Conservation (phyloP, 257 asterid genomes). For the Lycium barbarum region DNA sequence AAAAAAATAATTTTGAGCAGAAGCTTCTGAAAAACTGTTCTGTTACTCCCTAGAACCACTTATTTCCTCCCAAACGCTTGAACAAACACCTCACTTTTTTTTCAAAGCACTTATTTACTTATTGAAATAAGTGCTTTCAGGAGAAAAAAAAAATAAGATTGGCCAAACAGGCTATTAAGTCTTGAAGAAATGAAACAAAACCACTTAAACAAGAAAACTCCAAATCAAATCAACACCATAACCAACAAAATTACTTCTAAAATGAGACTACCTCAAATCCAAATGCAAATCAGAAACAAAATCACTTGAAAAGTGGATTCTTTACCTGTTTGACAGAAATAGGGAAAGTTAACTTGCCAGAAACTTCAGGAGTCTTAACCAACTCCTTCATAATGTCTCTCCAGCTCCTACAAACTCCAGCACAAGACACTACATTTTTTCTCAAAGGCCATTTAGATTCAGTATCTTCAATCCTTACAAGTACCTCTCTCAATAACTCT, state of each 20-base stretch:
- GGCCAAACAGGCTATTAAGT: too few relatives aligned
- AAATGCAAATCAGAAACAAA: background rate
- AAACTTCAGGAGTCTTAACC: slow-evolving; percentile 67
- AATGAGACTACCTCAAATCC: background rate
- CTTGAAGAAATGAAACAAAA: too few relatives aligned
- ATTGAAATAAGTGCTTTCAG: too few relatives aligned
- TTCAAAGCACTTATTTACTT: too few relatives aligned
- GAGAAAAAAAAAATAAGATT: too few relatives aligned
- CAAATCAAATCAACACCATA: background rate
- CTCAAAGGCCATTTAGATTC: slow-evolving; percentile 80
- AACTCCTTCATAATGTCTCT: slow-evolving; percentile 83
- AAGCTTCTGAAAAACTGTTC: too few relatives aligned
- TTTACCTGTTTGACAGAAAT: slow-evolving; percentile 80
- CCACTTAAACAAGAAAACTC: slow-evolving; percentile 8
- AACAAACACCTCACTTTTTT: too few relatives aligned
- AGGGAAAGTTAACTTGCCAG: slow-evolving; percentile 84
- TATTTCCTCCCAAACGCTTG: too few relatives aligned
- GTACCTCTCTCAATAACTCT: slow-evolving; percentile 78
- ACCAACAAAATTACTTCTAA: background rate
- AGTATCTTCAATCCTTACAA: slow-evolving; percentile 66
- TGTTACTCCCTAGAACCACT: too few relatives aligned
- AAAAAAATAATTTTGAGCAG: too few relatives aligned
- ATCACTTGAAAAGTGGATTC: slow-evolving; percentile 21
- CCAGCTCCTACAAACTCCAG: slow-evolving; percentile 91
- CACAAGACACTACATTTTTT: slow-evolving; percentile 83